Base-by-base conservation (phyloP, 192 early-diverging fungal species). In the Coemansia sp. region DNA sequence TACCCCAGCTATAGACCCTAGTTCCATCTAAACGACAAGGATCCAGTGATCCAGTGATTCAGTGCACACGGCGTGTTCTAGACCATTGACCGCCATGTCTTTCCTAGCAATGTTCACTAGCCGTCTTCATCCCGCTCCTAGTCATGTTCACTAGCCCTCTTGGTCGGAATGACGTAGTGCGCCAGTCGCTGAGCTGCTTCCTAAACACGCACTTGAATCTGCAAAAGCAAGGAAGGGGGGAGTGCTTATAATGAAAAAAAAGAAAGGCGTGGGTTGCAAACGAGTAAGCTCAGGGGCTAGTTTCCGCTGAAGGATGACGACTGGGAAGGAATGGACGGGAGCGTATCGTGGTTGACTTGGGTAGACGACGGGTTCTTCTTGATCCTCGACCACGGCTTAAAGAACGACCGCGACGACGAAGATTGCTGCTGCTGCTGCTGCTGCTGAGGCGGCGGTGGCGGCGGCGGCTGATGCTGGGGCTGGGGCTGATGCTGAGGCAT, bases 341-440 rank as follows among this genome's bases (percentile, higher is more conserved):
- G 53, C 16, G 61, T 51, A 18, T 72, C 57, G 3, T 56, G 23
- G 40, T 53, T 47, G 44, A 64, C 62, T 17, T 65, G 61, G 53
- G 29, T 60, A 5, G 56, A 64, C 6, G 68, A 72, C 0, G 69
- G 52, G 3, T 66, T 65, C 38, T 73, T 73, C 21, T 73, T 73
- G 53, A 73, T 60, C 42, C 66, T 73, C n/a, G 62, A 56, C 69
- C 69, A 73, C 3, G 69, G 69, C 3, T 63, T 48, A 33, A 73
- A 73, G 18, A 58, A 36, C 23, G 69, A 61, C 27, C 69, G 62
- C 14, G 69, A 38, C 3, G 60, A 64, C 1, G 39, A 37, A 27
- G 50, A 60, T 12, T 43, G 58, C 29, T 49, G 53, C 12, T 34
- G 52, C 25, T 49, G 56, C 14, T 55, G 59, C 13, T 55, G 52